Conservation (phyloP, 306 rosid genomes). For the Hippophae tibetana region DNA sequence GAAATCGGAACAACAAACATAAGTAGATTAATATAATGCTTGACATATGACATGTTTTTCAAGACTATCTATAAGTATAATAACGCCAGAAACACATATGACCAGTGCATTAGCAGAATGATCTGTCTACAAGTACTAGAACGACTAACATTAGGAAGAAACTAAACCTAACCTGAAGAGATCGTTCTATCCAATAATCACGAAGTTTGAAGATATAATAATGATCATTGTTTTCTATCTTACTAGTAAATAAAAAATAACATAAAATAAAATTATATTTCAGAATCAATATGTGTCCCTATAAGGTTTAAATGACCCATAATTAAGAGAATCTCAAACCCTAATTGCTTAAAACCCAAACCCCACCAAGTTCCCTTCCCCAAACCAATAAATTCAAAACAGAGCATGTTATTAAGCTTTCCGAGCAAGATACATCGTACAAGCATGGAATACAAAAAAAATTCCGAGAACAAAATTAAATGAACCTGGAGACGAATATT, state of each 20-base stretch:
- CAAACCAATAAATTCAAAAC: not conserved
- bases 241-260: too few species aligned
- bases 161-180: not conserved
- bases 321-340: not conserved
- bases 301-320: not conserved
- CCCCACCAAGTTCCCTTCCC: not conserved
- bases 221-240: too few species aligned
- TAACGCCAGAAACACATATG: not conserved
- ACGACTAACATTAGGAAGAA: too few species aligned
- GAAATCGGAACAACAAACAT: not conserved
- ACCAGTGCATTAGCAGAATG: too few species aligned
- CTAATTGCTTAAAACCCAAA: not conserved
- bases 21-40: too few species aligned
- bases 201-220: too few species aligned
- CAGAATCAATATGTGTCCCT: too few species aligned
- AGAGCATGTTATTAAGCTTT: too few species aligned
- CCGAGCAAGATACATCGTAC: too few species aligned
- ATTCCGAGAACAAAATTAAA: not conserved
- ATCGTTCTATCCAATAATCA: too few species aligned
- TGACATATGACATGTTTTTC: not conserved
- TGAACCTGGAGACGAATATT: conserved; percentile 61
- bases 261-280: too few species aligned
- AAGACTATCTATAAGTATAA: not conserved
- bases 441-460: not conserved
- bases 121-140: too few species aligned